These are phyloP conservation scores for Globisporangium megalacanthum DNA, from an alignment of 352 stramenopile genomes.

Conservation along the genomic window DNA sequence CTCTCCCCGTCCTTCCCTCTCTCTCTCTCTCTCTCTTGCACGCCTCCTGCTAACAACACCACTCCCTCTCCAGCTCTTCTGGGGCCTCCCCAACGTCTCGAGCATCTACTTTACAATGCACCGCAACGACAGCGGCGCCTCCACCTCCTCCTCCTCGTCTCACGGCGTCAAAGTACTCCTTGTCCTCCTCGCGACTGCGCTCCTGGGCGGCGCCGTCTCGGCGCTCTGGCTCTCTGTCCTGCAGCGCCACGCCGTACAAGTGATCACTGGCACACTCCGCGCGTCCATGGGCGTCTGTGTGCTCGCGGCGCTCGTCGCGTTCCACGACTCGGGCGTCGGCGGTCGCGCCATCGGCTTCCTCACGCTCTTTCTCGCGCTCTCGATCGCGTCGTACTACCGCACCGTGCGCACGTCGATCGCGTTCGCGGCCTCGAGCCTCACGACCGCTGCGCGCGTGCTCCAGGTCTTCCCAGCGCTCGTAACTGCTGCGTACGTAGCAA, in stretches of 20 bases:
- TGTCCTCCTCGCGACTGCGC: conserved; percentile 60
- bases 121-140: conserved; percentile 28
- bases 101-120: conserved; percentile 81
- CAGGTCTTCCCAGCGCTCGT: conserved; percentile 72
- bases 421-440: conserved; percentile 77
- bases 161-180: conserved; percentile 71
- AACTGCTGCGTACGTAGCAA: conserved; percentile 53
- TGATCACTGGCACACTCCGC: conserved; percentile 71
- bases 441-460: conserved; percentile 63
- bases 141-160: conserved; percentile 28
- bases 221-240: conserved; percentile 70
- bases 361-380: conserved; percentile 72
- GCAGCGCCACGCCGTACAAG: conserved; percentile 59
- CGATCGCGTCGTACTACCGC: conserved; percentile 60
- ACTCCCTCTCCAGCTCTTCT: conserved; percentile 52
- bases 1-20: not conserved
- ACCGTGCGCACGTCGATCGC: conserved; percentile 58
- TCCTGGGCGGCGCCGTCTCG: conserved; percentile 59
- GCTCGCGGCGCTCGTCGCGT: conserved; percentile 41
- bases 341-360: conserved; percentile 80
- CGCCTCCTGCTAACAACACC: too few relatives aligned
- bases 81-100: conserved; percentile 67
- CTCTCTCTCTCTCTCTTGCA: conserved; percentile 1
- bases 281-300: conserved; percentile 53
- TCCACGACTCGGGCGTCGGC: conserved; percentile 63